Percentiles rank a stretch among this genome's conserved stretches.
Conservation (phyloP, 768 basidiomycete genomes). For the Tulasnella sp. region DNA sequence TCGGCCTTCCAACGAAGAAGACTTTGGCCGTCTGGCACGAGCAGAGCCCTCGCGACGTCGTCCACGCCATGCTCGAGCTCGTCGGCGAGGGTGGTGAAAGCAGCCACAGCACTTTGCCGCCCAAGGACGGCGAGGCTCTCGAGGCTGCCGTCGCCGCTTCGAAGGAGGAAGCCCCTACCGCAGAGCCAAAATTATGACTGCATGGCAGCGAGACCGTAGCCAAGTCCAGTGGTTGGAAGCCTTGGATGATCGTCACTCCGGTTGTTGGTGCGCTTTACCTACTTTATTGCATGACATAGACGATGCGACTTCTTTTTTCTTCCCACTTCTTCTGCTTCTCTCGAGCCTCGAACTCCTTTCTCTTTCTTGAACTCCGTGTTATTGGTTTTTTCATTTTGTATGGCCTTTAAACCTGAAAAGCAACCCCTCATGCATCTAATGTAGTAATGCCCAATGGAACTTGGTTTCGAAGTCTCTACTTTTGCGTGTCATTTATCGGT, state of each 20-base stretch:
- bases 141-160: background rate
- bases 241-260: conserved; percentile 3
- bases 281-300: conserved; percentile 8
- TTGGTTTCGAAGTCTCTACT: background rate
- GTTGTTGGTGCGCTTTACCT: conserved; percentile 1
- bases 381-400: background rate
- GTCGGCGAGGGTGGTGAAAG: conserved; percentile 37
- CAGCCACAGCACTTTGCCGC: background rate
- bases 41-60: conserved; percentile 79
- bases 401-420: background rate
- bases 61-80: conserved; percentile 70
- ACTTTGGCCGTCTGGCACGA: conserved; percentile 93
- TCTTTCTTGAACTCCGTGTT: background rate
- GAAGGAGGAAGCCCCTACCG: background rate
- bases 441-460: background rate
- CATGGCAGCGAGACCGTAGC: background rate
- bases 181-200: background rate
- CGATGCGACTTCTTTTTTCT: background rate
- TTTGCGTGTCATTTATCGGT: background rate
- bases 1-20: conserved; percentile 85
- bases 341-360: background rate
- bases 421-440: background rate
- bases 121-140: conserved; percentile 17
- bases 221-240: background rate
- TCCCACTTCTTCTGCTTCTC: background rate